Percentiles rank a stretch among this genome's conserved stretches.
phyloP scores from a whole-genome alignment of 139 green algal species.

The Picochlorum sp. region DNA sequence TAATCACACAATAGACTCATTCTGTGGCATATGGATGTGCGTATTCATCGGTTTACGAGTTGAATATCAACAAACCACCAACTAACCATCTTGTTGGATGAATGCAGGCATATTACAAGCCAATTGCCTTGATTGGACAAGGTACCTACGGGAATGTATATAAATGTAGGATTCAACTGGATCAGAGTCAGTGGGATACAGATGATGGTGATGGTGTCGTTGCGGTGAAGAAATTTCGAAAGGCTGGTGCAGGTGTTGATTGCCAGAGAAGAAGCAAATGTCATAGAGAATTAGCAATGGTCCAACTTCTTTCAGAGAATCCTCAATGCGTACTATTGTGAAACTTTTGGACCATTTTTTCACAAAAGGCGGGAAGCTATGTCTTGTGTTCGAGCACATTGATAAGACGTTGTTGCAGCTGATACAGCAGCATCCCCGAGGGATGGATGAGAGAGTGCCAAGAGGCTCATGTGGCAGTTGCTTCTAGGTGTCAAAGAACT shows the following conservation, averaged over 20 bases:
- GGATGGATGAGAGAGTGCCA: background rate
- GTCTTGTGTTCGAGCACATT: conserved; percentile 90
- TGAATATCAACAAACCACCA: too few species aligned
- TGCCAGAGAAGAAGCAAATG: background rate
- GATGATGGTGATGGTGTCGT: conserved; percentile 60
- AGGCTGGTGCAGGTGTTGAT: conserved; percentile 18
- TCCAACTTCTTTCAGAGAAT: background rate
- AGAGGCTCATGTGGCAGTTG: conserved; percentile 13
- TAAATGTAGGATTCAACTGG: conserved; percentile 58
- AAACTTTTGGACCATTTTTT: conserved; percentile 81
- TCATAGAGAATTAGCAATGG: conserved; percentile 33
- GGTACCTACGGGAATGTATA: conserved; percentile 82
- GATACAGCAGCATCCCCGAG: conserved; percentile 1
- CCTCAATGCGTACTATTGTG: conserved; percentile 68
- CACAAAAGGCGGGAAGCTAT: conserved; percentile 63
- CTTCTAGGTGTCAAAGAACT: conserved; percentile 8
- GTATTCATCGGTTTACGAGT: too few species aligned
- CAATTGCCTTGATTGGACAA: conserved; percentile 51
- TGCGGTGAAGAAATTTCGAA: conserved; percentile 89
- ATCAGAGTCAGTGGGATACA: too few species aligned
- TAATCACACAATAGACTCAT: too few species aligned
- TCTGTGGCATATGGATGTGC: too few species aligned
- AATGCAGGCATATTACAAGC: background rate
- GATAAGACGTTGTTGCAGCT: conserved; percentile 34
- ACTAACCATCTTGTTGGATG: too few species aligned